Base-by-base conservation (phyloP, 2,329 filamentous ascomycete genomes). In the Fusarium staphyleae region DNA sequence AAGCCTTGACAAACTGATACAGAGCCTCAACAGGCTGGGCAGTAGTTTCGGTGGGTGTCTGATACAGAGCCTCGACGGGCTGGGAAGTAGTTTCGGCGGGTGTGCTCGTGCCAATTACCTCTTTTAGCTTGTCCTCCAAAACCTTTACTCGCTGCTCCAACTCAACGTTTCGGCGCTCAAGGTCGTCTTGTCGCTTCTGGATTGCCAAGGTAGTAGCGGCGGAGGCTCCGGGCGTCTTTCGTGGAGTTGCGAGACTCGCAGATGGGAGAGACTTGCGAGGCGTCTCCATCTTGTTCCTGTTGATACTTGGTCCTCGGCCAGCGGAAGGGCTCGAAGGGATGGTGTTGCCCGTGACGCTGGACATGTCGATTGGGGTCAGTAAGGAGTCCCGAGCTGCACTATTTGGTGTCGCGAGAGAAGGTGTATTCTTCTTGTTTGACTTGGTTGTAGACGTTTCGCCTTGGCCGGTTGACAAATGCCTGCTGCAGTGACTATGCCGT, bases 291-390 rank as follows among this genome's bases (percentile, higher is more conserved):
- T 18, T 13, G 29, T 1, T 0, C 8, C 9, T 13, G 15, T 46
- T 4, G 4, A 6, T 18, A 3, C 8, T 36, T 7, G 4, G 5
- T 3, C 44, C 53, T 36, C 62, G 53, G 2, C 59, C 64, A 2
- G 43, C 39, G 2, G 62, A 66, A 3, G 64, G 62, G n/a, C 62
- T 66, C 4, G 13, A 19, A 1, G 59, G 63, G 0, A 18, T 63
- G 10, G 10, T 14, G 3, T 19, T 15, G 2, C 29, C 41, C 1
- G 40, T 15, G 2, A 33, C 26, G 4, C 12, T 18, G 2, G 33
- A 30, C 1, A 47, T 26, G 2, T 63, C 48, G 4, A 55, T 44
- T 1, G 61, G 61, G 0, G 61, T 60, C 1, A 52, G 22, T 1
- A 59, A 29, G 0, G 51, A 13, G 1, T 42, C 28, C 2, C n/a